A percentile compares a stretch with the other conserved stretches of the same genome.
Evolutionary conservation across 257 asterid genomes (phyloP).

Genomic region (Dorcoceras hygrometricum): DNA sequence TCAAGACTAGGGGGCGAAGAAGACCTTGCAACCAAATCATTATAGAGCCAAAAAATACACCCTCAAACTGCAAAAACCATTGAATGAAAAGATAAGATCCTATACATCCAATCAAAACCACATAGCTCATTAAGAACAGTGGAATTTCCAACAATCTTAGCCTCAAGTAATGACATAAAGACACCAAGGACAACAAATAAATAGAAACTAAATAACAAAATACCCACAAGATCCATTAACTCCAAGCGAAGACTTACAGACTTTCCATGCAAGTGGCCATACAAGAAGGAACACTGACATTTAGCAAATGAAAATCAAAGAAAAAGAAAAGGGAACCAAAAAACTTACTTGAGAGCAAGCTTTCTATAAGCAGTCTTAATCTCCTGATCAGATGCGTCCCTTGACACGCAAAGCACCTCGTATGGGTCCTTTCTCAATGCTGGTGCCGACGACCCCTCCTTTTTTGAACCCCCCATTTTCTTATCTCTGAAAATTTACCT

Average conservation of each 20-base stretch:
- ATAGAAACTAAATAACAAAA: neutral
- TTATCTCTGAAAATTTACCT: constrained; percentile 25
- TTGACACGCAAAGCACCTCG: constrained; percentile 81
- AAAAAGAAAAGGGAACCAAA: neutral
- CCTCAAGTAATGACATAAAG: constrained; percentile 8
- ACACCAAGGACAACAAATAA: constrained; percentile 7
- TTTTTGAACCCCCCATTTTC: constrained; percentile 55
- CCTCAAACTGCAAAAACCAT: neutral
- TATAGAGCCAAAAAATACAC: neutral
- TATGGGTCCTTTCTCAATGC: constrained; percentile 83
- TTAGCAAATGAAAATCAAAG: neutral
- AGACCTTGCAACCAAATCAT: neutral
- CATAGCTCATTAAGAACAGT: neutral
- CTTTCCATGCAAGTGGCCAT: neutral
- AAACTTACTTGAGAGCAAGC: constrained; percentile 91
- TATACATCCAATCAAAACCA: constrained; percentile 8
- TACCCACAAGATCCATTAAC: constrained; percentile 3
- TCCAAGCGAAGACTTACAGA: constrained; percentile 2
- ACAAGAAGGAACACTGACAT: neutral
- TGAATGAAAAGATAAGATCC: neutral
- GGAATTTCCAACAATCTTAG: neutral
- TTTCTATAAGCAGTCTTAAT: constrained; percentile 94
- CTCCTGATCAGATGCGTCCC: constrained; percentile 94
- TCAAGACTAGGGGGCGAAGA: neutral
- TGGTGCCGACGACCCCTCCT: constrained; percentile 81